A percentile compares a stretch with the other conserved stretches of the same genome.
Conservation (phyloP, 83 land plant genomes). For the Diphasiastrum complanatum region DNA sequence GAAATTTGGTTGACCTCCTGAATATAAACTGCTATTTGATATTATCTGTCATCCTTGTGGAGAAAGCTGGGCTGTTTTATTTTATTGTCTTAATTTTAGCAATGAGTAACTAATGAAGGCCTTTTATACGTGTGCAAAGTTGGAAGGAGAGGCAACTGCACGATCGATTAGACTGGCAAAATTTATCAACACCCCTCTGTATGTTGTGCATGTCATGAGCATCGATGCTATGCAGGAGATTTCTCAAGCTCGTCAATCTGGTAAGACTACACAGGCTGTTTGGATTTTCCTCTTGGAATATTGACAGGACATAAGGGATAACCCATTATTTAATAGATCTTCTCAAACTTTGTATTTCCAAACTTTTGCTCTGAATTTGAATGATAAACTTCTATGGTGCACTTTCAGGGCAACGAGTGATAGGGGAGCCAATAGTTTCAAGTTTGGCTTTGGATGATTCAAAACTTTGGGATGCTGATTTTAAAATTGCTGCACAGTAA, state of each 20-base stretch:
- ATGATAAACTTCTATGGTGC: not conserved
- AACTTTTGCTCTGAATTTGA: too few species aligned
- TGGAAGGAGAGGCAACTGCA: conserved; percentile 95
- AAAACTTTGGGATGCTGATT: conserved; percentile 81
- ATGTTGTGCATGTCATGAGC: conserved; percentile 99
- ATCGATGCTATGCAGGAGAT: conserved; percentile 95
- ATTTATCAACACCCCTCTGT: conserved; percentile 87
- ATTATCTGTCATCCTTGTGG: too few species aligned
- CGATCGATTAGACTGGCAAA: conserved; percentile 81
- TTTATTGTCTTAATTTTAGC: too few species aligned
- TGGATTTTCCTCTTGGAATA: not conserved
- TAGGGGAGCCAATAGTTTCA: conserved; percentile 93
- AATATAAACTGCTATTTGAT: too few species aligned
- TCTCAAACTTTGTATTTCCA: too few species aligned
- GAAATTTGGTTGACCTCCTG: too few species aligned
- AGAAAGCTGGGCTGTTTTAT: too few species aligned
- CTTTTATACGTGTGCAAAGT: too few species aligned
- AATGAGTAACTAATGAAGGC: too few species aligned
- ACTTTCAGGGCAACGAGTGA: conserved; percentile 75
- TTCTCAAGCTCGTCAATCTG: conserved; percentile 77
- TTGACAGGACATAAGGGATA: too few species aligned
- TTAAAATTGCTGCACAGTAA: conserved; percentile 72
- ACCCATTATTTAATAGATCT: too few species aligned
- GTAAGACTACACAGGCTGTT: conserved; percentile 25
- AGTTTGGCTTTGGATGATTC: conserved; percentile 83